Evolutionary conservation across 306 rosid genomes (phyloP), one percentile per base, ranked within the genome.

Genomic region (Cicer chorassanicum): DNA sequence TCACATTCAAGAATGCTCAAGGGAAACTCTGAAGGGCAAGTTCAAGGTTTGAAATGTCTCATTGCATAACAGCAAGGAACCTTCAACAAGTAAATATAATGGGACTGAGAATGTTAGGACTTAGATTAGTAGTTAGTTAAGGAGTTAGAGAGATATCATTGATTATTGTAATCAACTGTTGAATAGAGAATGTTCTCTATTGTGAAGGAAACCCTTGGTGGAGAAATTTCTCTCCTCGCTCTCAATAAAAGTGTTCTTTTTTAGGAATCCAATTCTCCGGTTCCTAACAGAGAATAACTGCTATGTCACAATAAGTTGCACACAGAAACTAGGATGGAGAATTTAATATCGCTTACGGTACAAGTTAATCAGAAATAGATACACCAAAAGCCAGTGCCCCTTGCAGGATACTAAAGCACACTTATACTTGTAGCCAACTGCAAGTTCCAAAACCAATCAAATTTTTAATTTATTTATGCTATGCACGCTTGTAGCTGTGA

Each of bases 321-420:
- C 45, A 41, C 29, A 65, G 44, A 70, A 69, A 69, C 78, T 12
- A 65, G 9, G 55, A 9, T 18, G 39, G 55, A 21, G 8, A 61
- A 41, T 64, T 69, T 13, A 76, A 56, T 57, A 65, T 59, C 19
- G 62, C 50, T 46, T 38, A 42, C 16, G 41, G 54, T 24, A 29
- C 64, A 82, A 34, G 64, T 46, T 68, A 60, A 73, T 24, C 24
- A 67, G 49, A 82, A 68, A 13, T 62, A 68, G 36, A 11, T 56
- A 68, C 76, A 50, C 57, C 68, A 36, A 54, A 56, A 79, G 66
- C 36, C 66, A 59, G 11, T 42, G 42, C 34, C 71, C 43, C 49
- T 14, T 2, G 56, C 42, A 72, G 16, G 73, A 63, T 72, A 51
- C 36, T 53, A 29, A 44, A 3, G 46, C 44, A 24, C 34, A 24